Evolutionary conservation across 176 grass and related monocot species (phyloP).

Genomic region (Triticum timopheevii): DNA sequence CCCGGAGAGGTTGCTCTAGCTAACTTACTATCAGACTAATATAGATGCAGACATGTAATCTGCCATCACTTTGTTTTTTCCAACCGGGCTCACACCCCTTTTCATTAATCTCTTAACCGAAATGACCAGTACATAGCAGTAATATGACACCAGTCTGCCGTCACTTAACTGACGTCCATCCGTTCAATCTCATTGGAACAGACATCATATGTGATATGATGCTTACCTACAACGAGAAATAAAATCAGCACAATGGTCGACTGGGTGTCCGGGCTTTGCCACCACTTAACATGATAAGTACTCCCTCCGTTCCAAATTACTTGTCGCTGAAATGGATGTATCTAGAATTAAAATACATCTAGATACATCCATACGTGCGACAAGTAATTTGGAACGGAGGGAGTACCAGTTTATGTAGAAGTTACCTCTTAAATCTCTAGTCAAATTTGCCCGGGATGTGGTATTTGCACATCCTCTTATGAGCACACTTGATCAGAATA

Average conservation of each 20-base stretch:
- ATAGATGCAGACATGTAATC: neutral
- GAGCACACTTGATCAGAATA: conserved; percentile 46
- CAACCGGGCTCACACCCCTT: no score
- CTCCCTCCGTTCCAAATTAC: no score
- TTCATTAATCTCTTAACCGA: no score
- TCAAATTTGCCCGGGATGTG: conserved; percentile 34
- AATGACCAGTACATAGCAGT: no score
- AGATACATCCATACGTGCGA: no score
- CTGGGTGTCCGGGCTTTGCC: neutral
- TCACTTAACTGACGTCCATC: neutral
- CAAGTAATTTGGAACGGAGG: no score
- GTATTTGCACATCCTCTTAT: conserved; percentile 43
- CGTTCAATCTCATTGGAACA: neutral
- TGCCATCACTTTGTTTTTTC: neutral
- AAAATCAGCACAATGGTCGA: neutral
- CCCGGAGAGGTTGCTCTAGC: neutral
- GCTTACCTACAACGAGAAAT: neutral
- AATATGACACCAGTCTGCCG: neutral
- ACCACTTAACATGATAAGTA: no score
- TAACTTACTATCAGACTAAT: neutral
- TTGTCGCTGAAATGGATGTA: no score
- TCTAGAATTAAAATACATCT: no score
- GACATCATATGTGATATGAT: neutral
- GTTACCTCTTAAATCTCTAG: neutral
- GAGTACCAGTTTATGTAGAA: neutral